phyloP scores from a whole-genome alignment of 352 stramenopile genomes.

The Phytophthora citricola region DNA sequence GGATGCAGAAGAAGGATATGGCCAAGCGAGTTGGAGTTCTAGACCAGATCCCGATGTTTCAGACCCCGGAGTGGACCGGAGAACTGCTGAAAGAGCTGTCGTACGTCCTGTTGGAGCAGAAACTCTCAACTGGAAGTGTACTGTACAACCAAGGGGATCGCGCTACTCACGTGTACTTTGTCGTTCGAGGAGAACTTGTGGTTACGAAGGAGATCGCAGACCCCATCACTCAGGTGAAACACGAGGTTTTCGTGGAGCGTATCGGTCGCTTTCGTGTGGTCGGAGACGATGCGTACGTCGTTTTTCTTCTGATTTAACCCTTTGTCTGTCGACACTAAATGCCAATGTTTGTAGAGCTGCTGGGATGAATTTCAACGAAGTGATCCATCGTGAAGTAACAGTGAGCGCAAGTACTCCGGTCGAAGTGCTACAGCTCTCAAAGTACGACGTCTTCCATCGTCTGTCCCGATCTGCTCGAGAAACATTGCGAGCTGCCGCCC shows the following conservation, averaged over 20 bases:
- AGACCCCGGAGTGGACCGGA: conserved; percentile 75
- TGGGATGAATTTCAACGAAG: conserved; percentile 70
- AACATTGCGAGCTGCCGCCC: conserved; percentile 52
- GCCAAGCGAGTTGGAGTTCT: conserved; percentile 61
- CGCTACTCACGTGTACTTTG: conserved; percentile 70
- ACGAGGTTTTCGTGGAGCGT: conserved; percentile 63
- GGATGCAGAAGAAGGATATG: conserved; percentile 79
- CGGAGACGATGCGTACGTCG: conserved; percentile 75
- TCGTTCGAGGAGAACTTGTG: conserved; percentile 70
- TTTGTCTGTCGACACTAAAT: neutral
- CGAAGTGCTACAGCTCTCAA: conserved; percentile 72
- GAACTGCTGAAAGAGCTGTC: conserved; percentile 78
- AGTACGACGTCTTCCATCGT: conserved; percentile 84
- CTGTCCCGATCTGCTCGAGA: conserved; percentile 63
- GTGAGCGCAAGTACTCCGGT: conserved; percentile 72
- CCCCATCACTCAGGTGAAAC: conserved; percentile 32
- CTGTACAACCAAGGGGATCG: conserved; percentile 72
- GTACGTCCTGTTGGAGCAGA: conserved; percentile 74
- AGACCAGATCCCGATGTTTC: conserved; percentile 75
- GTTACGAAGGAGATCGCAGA: conserved; percentile 64
- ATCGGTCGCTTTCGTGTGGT: conserved; percentile 68
- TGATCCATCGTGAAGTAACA: conserved; percentile 66
- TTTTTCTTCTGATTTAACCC: neutral
- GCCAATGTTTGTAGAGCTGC: conserved; percentile 46
- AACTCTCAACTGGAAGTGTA: conserved; percentile 47